A percentile compares a stretch with the other conserved stretches of the same genome.
phyloP scores from a whole-genome alignment of 73 alveolate genomes.

The Blepharisma stoltei region DNA sequence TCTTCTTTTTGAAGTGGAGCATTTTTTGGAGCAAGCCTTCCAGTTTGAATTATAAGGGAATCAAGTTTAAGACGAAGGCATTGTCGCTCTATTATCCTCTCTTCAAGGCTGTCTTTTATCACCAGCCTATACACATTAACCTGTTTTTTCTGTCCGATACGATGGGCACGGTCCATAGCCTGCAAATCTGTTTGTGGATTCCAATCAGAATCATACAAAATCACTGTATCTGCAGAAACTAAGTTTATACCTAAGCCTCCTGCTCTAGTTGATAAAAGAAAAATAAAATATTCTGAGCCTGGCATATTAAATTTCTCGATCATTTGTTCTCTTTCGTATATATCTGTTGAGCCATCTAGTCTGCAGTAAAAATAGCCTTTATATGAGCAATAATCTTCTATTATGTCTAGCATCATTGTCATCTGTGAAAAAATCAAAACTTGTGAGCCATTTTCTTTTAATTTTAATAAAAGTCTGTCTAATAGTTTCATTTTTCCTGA shows the following conservation, averaged over 20 bases:
- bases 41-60: slow-evolving; percentile 90
- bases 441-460: slow-evolving; percentile 69
- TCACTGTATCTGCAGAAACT: slow-evolving; percentile 98
- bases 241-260: slow-evolving; percentile 97
- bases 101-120: slow-evolving; percentile 96
- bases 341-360: slow-evolving; percentile 89
- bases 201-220: slow-evolving; percentile 98
- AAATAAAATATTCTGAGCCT: slow-evolving; percentile 76
- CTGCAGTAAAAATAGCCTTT: slow-evolving; percentile 93
- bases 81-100: slow-evolving; percentile 94
- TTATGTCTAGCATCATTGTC: slow-evolving; percentile 93
- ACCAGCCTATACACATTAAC: slow-evolving; percentile 90
- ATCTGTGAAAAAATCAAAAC: slow-evolving; percentile 89
- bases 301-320: slow-evolving; percentile 50
- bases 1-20: slow-evolving; percentile 89
- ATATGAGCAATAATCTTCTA: slow-evolving; percentile 96
- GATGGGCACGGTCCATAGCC: slow-evolving; percentile 99
- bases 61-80: slow-evolving; percentile 93
- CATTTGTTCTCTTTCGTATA: slow-evolving; percentile 56
- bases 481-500: slow-evolving; percentile 50
- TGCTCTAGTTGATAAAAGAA: slow-evolving; percentile 97
- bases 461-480: slow-evolving; percentile 54
- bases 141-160: slow-evolving; percentile 97
- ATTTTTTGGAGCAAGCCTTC: slow-evolving; percentile 88
- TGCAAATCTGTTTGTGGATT: slow-evolving; percentile 98